phyloP scores from a whole-genome alignment of 2,329 filamentous ascomycete species.

The Coleophoma cylindrospora region DNA sequence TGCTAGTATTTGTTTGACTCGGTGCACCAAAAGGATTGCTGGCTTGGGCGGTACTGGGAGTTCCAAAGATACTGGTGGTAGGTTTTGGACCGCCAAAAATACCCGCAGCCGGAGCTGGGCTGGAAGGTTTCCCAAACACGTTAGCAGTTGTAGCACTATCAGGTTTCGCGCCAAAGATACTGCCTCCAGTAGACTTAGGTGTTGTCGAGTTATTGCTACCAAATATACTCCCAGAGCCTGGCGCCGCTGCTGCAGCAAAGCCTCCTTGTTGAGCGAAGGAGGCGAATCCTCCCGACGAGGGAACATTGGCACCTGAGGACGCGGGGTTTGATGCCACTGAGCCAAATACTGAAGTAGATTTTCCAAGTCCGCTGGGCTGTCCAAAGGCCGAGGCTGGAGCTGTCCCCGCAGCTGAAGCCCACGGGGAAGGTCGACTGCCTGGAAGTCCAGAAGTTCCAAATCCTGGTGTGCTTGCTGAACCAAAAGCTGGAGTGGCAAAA shows the following conservation, averaged over 20 bases:
- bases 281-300: constrained; percentile 43
- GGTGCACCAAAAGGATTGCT: constrained; percentile 5
- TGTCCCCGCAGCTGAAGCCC: constrained; percentile 33
- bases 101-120: constrained; percentile 3
- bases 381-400: constrained; percentile 41
- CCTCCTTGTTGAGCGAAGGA: constrained; percentile 49
- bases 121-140: constrained; percentile 25
- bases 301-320: constrained; percentile 19
- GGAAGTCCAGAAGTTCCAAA: constrained; percentile 30
- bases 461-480: constrained; percentile 5
- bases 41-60: constrained; percentile 27
- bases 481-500: constrained; percentile 20
- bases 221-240: constrained; percentile 26
- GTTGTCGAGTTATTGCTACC: constrained; percentile 10
- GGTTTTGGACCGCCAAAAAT: constrained; percentile 11
- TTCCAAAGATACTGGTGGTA: constrained; percentile 14
- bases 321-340: constrained; percentile 20
- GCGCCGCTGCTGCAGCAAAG: constrained; percentile 36
- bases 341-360: constrained; percentile 30
- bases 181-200: background rate
- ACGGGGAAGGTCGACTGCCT: constrained; percentile 47
- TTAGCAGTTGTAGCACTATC: constrained; percentile 15
- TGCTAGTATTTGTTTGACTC: background rate
- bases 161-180: background rate
- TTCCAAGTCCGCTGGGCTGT: constrained; percentile 43